Percentiles rank a stretch among this genome's conserved stretches.
These are phyloP conservation scores for Gnaphalium uliginosum DNA, from an alignment of 129 eudicot genomes.

Conservation along the genomic window DNA sequence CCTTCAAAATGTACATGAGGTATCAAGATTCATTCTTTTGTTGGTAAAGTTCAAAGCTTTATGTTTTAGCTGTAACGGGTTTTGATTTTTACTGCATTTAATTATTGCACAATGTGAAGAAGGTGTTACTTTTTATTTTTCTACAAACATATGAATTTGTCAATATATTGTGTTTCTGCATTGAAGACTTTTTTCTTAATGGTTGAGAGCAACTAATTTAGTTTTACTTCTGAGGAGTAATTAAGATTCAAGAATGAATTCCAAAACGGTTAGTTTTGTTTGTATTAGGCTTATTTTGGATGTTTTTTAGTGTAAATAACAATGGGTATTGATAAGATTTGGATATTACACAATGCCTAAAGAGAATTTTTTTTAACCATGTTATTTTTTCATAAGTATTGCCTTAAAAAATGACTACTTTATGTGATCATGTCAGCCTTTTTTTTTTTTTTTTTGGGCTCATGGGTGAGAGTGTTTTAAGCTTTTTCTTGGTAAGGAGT, in stretches of 20 bases:
- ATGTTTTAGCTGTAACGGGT: slow-evolving; percentile 25
- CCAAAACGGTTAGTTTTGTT: background rate
- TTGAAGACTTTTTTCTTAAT: slow-evolving; percentile 2
- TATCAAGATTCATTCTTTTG: slow-evolving; percentile 20
- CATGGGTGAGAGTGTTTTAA: slow-evolving; percentile 8
- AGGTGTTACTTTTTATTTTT: background rate
- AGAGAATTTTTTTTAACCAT: background rate
- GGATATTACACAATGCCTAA: background rate
- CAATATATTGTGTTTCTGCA: background rate
- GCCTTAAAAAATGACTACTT: background rate
- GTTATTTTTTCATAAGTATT: background rate
- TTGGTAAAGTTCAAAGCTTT: slow-evolving; percentile 10
- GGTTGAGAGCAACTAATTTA: background rate
- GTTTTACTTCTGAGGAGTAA: background rate
- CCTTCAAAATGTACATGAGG: background rate
- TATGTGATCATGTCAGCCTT: background rate
- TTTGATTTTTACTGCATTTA: background rate
- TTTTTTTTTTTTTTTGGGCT: slow-evolving; percentile 12
- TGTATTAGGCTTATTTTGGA: background rate
- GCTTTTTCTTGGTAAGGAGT: background rate
- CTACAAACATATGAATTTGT: background rate
- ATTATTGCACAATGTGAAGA: slow-evolving; percentile 18
- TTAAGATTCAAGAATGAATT: slow-evolving; percentile 19
- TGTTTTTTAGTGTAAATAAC: slow-evolving; percentile 1
- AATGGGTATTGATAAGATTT: slow-evolving; percentile 7